Percentiles rank a stretch among this genome's conserved stretches.
phyloP scores from a whole-genome alignment of 805 yeast genomes.

The Candida verbasci region DNA sequence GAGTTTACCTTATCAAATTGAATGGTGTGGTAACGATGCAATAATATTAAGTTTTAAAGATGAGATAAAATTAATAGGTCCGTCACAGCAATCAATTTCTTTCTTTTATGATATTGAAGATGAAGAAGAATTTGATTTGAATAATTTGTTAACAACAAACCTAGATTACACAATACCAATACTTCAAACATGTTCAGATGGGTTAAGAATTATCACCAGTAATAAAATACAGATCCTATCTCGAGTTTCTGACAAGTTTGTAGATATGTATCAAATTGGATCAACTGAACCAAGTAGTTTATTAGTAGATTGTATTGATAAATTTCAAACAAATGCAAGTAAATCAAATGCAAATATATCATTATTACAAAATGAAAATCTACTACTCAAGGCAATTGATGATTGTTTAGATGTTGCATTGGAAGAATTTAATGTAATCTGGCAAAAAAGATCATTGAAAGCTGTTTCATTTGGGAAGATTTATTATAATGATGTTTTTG shows the following conservation, averaged over 20 bases:
- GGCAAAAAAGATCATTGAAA: constrained; percentile 76
- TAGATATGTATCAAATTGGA: constrained; percentile 73
- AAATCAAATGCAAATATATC: constrained; percentile 74
- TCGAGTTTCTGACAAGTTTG: constrained; percentile 54
- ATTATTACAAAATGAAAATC: constrained; percentile 42
- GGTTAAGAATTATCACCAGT: constrained; percentile 60
- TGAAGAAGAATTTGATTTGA: constrained; percentile 21
- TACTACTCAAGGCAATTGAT: constrained; percentile 56
- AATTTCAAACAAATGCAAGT: constrained; percentile 64
- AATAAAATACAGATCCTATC: constrained; percentile 57
- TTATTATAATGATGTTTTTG: constrained; percentile 44
- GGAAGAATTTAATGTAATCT: constrained; percentile 68
- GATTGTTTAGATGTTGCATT: constrained; percentile 71
- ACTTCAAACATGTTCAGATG: constrained; percentile 58
- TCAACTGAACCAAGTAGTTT: constrained; percentile 81
- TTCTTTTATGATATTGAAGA: constrained; percentile 45
- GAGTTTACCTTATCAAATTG: constrained; percentile 42
- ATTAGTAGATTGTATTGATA: constrained; percentile 65
- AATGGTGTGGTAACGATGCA: constrained; percentile 88
- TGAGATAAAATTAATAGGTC: constrained; percentile 67
- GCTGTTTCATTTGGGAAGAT: constrained; percentile 89
- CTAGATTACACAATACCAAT: constrained; percentile 33
- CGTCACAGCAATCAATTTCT: constrained; percentile 54
- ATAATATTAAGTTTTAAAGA: constrained; percentile 60
- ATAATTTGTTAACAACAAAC: constrained; percentile 11